Evolutionary conservation across 139 green algal genomes (phyloP), one percentile per base, ranked within the genome.

Genomic region (Dunaliella sp.): DNA sequence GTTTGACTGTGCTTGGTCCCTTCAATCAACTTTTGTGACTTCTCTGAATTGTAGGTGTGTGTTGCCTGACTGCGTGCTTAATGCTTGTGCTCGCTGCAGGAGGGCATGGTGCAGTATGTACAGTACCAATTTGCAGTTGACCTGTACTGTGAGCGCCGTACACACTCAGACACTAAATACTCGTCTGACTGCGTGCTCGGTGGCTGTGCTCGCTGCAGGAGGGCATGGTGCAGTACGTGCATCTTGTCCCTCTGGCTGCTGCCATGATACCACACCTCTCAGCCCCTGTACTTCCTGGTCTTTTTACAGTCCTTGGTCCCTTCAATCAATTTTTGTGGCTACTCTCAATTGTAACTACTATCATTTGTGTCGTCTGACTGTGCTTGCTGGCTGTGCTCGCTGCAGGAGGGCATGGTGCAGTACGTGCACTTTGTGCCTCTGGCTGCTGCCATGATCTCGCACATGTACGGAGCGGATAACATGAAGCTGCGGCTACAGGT

Each of bases 341-440:
- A 25, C 59, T n/a, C 25, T n/a, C 59, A 22, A 76, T 76, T 25
- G 59, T 76, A 22, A 76, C 59, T 76, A n/a, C 59, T 25, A 76
- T 22, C 59, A 76, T 76, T 76, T n/a, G 22, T 76, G n/a, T n/a
- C n/a, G n/a, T 76, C 59, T 25, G 22, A 76, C 59, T 25, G 25
- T 76, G 59, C 22, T 76, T 76, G 22, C 59, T 76, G 59, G 59
- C 22, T 22, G 22, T 76, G 59, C 22, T n/a, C 25, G 22, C 59
- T 80, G 74, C 48, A 65, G 7, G 88, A 91, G 36, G 88, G 88
- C 32, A 34, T 86, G 75, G 85, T 91, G 75, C 83, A 88, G 74
- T 91, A 89, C 85, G 79, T 91, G 22, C 88, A 88, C 65, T 91
- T 91, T 78, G 85, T 89, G 74, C 88, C 88, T 38, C 76, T 87